Percentiles rank a stretch among this genome's conserved stretches.
These are phyloP conservation scores for Hirsutella thompsonii DNA, from an alignment of 2,329 filamentous ascomycete genomes.

Conservation along the genomic window DNA sequence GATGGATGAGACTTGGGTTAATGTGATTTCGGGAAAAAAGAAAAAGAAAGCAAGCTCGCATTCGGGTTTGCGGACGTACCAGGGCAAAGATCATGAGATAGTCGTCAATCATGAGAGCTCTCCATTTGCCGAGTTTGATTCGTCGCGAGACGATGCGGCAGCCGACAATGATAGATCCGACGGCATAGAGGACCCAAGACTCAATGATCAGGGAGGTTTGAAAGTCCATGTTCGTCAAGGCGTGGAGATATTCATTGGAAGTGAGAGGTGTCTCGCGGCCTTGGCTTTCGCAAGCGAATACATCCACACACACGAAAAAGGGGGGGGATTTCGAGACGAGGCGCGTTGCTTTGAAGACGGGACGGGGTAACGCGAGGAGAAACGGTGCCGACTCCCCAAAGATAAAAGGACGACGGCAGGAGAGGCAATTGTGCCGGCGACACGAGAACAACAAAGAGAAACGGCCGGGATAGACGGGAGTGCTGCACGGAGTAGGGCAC, in stretches of 20 bases:
- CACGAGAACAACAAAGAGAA: too few species aligned
- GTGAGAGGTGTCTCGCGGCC: too few species aligned
- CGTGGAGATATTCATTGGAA: background rate
- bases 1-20: background rate
- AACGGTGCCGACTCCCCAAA: too few species aligned
- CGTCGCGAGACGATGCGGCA: slow-evolving; percentile 17
- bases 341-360: background rate
- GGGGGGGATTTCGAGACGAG: background rate
- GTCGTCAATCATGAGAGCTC: slow-evolving; percentile 40
- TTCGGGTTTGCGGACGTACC: slow-evolving; percentile 10
- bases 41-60: background rate
- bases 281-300: background rate
- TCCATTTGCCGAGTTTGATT: slow-evolving; percentile 28
- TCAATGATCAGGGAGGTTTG: slow-evolving; percentile 12
- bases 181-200: slow-evolving; percentile 16
- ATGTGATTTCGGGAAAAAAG: background rate
- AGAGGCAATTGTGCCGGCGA: too few species aligned
- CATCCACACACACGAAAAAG: background rate
- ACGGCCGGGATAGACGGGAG: too few species aligned
- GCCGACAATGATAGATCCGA: slow-evolving; percentile 13
- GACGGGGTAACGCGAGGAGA: too few species aligned
- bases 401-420: too few species aligned
- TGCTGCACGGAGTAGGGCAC: too few species aligned
- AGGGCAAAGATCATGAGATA: slow-evolving; percentile 41
- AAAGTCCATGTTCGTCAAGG: slow-evolving; percentile 12